A percentile compares a stretch with the other conserved stretches of the same genome.
phyloP scores from a whole-genome alignment of 495 filamentous ascomycete genomes.

The Astrothelium macrocarpum region DNA sequence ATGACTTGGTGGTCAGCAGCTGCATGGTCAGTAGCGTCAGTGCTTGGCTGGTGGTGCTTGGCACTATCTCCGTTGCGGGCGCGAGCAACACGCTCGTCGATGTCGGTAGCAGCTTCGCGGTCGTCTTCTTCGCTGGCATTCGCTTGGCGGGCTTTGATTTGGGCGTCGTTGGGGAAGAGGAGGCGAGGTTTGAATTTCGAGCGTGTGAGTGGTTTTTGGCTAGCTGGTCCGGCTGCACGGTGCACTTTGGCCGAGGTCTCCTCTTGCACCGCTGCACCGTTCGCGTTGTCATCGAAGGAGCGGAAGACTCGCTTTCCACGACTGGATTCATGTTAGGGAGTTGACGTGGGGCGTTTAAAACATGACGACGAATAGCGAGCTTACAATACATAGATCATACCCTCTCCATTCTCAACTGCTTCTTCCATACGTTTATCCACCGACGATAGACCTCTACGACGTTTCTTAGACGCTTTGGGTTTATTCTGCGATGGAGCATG shows the following conservation, averaged over 20 bases:
- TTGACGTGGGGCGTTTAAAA: background rate
- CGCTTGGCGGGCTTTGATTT: slow-evolving; percentile 25
- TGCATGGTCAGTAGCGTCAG: background rate
- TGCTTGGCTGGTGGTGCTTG: background rate
- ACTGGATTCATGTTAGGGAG: slow-evolving; percentile 42
- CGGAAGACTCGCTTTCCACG: slow-evolving; percentile 85
- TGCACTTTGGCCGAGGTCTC: slow-evolving; percentile 36
- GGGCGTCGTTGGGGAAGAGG: slow-evolving; percentile 57
- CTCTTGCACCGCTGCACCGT: slow-evolving; percentile 41
- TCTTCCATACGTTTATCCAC: slow-evolving; percentile 47
- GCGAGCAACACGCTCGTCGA: slow-evolving; percentile 25
- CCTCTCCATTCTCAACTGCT: slow-evolving; percentile 57
- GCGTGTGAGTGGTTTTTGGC: slow-evolving; percentile 51
- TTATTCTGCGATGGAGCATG: slow-evolving; percentile 10
- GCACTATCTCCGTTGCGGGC: background rate
- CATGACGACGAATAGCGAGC: slow-evolving; percentile 30
- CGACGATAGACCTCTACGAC: slow-evolving; percentile 1
- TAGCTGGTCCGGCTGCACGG: slow-evolving; percentile 26
- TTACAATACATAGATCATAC: slow-evolving; percentile 81
- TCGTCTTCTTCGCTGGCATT: slow-evolving; percentile 29
- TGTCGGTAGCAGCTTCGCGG: slow-evolving; percentile 41
- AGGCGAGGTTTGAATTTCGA: slow-evolving; percentile 73
- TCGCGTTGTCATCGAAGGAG: slow-evolving; percentile 44
- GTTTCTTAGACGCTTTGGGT: slow-evolving; percentile 6
- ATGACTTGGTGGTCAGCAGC: background rate